Conservation (phyloP, 805 yeast species). For the Barnettozyma botsteinii region DNA sequence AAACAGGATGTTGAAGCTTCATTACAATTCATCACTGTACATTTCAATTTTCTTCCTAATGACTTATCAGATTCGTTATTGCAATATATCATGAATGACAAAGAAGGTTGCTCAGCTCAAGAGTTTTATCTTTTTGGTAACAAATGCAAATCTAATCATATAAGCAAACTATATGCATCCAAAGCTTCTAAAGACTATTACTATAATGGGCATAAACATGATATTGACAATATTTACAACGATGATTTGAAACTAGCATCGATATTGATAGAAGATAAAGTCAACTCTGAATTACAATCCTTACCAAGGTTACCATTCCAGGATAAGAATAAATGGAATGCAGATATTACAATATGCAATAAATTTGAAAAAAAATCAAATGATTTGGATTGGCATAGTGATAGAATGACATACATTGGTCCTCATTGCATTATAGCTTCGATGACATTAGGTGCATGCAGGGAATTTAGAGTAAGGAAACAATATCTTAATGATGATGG, state of each 20-base stretch:
- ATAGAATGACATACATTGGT: conserved; percentile 64
- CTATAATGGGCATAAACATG: conserved; percentile 37
- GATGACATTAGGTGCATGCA: conserved; percentile 59
- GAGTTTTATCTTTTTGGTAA: conserved; percentile 61
- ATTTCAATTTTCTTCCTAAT: conserved; percentile 46
- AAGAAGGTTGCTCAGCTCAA: conserved; percentile 34
- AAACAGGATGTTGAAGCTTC: conserved; percentile 23
- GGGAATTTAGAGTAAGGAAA: conserved; percentile 58
- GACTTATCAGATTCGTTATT: conserved; percentile 43
- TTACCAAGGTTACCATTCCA: conserved; percentile 35
- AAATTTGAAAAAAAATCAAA: conserved; percentile 43
- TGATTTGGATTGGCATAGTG: conserved; percentile 72
- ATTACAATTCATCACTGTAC: conserved; percentile 32
- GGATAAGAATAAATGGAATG: conserved; percentile 39
- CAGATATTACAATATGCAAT: conserved; percentile 51
- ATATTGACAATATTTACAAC: conserved; percentile 31
- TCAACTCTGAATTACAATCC: conserved; percentile 31
- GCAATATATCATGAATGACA: conserved; percentile 35
- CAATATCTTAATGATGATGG: conserved; percentile 30
- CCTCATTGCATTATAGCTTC: conserved; percentile 68
- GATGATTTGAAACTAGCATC: conserved; percentile 37
- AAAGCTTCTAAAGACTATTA: conserved; percentile 16
- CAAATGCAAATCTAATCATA: conserved; percentile 53
- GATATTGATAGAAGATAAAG: conserved; percentile 32
- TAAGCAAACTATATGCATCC: conserved; percentile 34